Evolutionary conservation across 257 asterid genomes (phyloP).

Genomic region (Fraxinus quadrangulata): DNA sequence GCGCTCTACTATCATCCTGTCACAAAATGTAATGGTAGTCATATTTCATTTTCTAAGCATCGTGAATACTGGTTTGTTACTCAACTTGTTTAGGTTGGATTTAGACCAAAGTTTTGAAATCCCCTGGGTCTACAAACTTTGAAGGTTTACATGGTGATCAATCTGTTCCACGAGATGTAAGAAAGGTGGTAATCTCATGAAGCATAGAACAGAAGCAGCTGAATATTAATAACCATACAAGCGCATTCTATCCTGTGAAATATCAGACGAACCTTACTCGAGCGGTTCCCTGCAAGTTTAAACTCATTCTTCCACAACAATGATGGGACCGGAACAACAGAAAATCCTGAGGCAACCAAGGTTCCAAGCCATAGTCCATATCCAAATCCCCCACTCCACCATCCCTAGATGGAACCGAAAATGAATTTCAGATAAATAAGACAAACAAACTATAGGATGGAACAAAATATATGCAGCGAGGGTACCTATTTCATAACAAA

Average conservation of each 20-base stretch:
- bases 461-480: not conserved
- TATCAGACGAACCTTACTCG: conserved; percentile 56
- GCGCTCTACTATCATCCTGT: conserved; percentile 80
- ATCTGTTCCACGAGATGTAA: conserved; percentile 7
- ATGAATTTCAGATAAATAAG: conserved; percentile 18
- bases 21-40: conserved; percentile 16
- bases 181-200: not conserved
- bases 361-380: conserved; percentile 87
- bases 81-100: too few species aligned
- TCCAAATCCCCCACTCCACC: conserved; percentile 96
- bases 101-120: too few species aligned
- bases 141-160: not conserved
- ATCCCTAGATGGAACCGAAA: conserved; percentile 57
- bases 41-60: too few species aligned
- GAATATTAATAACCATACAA: not conserved
- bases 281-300: conserved; percentile 52
- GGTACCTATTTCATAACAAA: not conserved
- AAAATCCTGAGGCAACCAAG: conserved; percentile 78
- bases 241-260: conserved; percentile 22
- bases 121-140: too few species aligned
- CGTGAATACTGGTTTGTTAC: too few species aligned
- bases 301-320: conserved; percentile 69
- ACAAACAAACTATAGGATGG: conserved; percentile 11
- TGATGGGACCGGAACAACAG: conserved; percentile 82
- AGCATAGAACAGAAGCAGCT: conserved; percentile 1